Conservation (phyloP, 495 filamentous ascomycete species). For the Aspergillus conjunctus region DNA sequence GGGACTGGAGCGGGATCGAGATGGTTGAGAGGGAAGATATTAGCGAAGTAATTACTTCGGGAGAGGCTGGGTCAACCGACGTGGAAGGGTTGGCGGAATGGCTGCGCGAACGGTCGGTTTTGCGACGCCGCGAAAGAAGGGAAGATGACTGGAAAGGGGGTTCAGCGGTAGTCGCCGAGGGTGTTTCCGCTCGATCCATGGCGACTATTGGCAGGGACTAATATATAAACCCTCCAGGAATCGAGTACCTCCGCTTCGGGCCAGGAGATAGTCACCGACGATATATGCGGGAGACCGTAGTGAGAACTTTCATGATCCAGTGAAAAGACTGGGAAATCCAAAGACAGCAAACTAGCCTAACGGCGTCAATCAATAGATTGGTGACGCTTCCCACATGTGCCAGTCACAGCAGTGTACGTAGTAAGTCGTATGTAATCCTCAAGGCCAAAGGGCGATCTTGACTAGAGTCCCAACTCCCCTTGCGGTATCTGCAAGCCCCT, state of each 20-base stretch:
- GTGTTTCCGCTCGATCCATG: slow-evolving; percentile 40
- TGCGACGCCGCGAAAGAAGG: slow-evolving; percentile 39
- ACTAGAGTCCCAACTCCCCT: slow-evolving; percentile 14
- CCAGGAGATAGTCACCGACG: slow-evolving; percentile 25
- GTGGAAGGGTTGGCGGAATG: slow-evolving; percentile 29
- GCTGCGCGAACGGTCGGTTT: slow-evolving; percentile 41
- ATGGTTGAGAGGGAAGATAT: slow-evolving; percentile 91
- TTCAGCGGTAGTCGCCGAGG: slow-evolving; percentile 29
- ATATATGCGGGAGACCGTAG: slow-evolving; percentile 28
- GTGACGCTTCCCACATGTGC: slow-evolving; percentile 23
- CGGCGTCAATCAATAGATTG: slow-evolving; percentile 27
- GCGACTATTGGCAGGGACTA: slow-evolving; percentile 31
- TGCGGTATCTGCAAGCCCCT: slow-evolving; percentile 24
- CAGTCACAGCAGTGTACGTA: slow-evolving; percentile 17
- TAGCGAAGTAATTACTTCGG: slow-evolving; percentile 90
- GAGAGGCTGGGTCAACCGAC: slow-evolving; percentile 64
- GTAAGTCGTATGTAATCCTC: slow-evolving; percentile 7
- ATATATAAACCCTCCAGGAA: slow-evolving; percentile 17
- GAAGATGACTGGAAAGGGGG: slow-evolving; percentile 38
- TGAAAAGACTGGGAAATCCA: slow-evolving; percentile 22
- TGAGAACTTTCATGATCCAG: slow-evolving; percentile 32
- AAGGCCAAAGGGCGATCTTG: slow-evolving; percentile 8
- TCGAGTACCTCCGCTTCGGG: slow-evolving; percentile 14
- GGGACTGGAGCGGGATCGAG: slow-evolving; percentile 69
- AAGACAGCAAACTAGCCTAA: slow-evolving; percentile 23